These are phyloP conservation scores for Hemisphaericaspora subhashii DNA, from an alignment of 1,139 yeast genomes.

Conservation along the genomic window DNA sequence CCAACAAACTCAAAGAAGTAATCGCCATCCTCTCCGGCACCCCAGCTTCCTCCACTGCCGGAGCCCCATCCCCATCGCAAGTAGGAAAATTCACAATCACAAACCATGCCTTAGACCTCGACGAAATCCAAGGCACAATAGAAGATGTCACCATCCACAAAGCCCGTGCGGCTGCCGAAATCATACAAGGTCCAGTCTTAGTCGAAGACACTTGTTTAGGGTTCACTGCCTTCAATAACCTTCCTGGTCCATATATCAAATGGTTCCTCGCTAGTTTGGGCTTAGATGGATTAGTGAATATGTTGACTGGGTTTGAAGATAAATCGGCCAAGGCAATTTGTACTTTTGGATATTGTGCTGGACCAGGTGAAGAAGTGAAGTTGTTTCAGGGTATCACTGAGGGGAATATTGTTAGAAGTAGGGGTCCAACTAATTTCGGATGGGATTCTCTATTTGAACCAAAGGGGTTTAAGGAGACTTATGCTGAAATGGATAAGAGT, in stretches of 20 bases:
- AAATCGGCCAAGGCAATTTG: constrained; percentile 87
- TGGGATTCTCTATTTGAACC: constrained; percentile 95
- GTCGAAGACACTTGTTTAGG: constrained; percentile 95
- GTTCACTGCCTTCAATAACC: constrained; percentile 70
- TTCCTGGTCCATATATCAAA: constrained; percentile 91
- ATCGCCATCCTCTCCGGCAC: constrained; percentile 59
- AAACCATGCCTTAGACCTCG: constrained; percentile 72
- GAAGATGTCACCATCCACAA: constrained; percentile 81
- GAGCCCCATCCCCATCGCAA: constrained; percentile 17
- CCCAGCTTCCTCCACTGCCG: constrained; percentile 16
- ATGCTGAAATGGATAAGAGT: constrained; percentile 85
- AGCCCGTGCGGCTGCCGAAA: constrained; percentile 71
- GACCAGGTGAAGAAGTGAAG: constrained; percentile 68
- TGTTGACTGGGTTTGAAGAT: constrained; percentile 79
- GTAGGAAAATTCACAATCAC: constrained; percentile 57
- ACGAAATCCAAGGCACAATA: constrained; percentile 87
- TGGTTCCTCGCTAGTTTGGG: constrained; percentile 85
- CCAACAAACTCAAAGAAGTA: constrained; percentile 84
- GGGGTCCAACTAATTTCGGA: constrained; percentile 85
- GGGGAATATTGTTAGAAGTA: constrained; percentile 74
- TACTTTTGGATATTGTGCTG: constrained; percentile 88
- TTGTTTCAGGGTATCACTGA: constrained; percentile 83
- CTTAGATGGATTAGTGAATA: constrained; percentile 67
- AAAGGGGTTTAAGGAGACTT: constrained; percentile 64
- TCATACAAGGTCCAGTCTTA: constrained; percentile 69